phyloP scores from a whole-genome alignment of 345 rosid species.

The Aquilaria yunnanensis region DNA sequence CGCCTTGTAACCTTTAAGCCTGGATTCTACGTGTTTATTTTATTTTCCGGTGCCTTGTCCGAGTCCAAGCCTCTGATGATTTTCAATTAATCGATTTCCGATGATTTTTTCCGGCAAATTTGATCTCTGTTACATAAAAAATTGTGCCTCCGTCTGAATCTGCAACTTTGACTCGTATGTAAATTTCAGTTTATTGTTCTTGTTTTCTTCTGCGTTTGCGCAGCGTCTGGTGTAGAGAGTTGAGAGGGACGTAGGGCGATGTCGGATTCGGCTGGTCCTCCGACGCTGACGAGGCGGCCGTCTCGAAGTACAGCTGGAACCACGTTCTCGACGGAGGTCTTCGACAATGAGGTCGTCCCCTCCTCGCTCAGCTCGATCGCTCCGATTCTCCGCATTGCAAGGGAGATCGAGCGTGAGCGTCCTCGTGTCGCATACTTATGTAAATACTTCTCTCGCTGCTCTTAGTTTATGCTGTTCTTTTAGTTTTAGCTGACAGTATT shows the following conservation, averaged over 20 bases:
- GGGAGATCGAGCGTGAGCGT: slow-evolving; percentile 84
- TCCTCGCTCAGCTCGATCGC: slow-evolving; percentile 74
- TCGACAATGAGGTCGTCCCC: slow-evolving; percentile 92
- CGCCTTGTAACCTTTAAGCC: too few relatives aligned
- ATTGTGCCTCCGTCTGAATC: too few relatives aligned
- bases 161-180: too few relatives aligned
- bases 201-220: slow-evolving; percentile 18
- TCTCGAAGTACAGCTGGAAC: slow-evolving; percentile 81
- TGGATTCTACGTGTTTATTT: too few relatives aligned
- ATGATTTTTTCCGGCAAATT: too few relatives aligned
- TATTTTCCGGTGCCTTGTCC: too few relatives aligned
- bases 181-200: too few relatives aligned
- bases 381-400: slow-evolving; percentile 81
- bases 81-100: too few relatives aligned
- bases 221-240: slow-evolving; percentile 9
- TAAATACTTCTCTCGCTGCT: slow-evolving; percentile 17
- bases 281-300: slow-evolving; percentile 56
- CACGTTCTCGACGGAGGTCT: slow-evolving; percentile 83
- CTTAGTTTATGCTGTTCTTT: background rate
- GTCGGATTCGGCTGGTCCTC: slow-evolving; percentile 39
- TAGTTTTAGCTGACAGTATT: background rate
- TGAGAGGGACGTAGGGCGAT: slow-evolving; percentile 6
- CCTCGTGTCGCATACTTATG: slow-evolving; percentile 99
- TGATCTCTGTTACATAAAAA: too few relatives aligned
- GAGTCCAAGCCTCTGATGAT: too few relatives aligned